A percentile compares a stretch with the other conserved stretches of the same genome.
phyloP scores from a whole-genome alignment of 139 green algal species.

The Gonium pectorale region DNA sequence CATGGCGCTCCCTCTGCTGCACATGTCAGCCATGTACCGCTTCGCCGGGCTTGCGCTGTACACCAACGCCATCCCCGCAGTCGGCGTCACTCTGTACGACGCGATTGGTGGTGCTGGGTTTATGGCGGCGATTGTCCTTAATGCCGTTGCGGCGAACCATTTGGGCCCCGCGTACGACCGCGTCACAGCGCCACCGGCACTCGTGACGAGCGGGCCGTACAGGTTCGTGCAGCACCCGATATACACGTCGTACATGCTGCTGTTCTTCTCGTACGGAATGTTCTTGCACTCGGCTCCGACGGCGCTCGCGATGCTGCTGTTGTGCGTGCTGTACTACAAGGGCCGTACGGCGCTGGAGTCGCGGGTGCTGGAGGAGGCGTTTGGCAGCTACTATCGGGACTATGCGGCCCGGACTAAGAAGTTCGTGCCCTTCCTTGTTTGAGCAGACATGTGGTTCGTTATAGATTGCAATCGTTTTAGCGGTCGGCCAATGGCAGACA shows the following conservation, averaged over 20 bases:
- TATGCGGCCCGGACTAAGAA: conserved; percentile 49
- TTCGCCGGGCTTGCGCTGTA: conserved; percentile 28
- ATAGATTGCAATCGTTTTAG: not conserved
- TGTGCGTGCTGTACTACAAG: conserved; percentile 61
- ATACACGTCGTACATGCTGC: conserved; percentile 79
- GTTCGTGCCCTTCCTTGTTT: conserved; percentile 51
- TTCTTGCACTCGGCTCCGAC: conserved; percentile 52
- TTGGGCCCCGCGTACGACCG: conserved; percentile 71
- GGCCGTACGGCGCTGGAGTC: conserved; percentile 51
- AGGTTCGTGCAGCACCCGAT: conserved; percentile 75
- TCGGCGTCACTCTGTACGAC: conserved; percentile 48
- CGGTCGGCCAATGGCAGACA: too few relatives aligned
- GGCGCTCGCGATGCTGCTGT: conserved; percentile 47
- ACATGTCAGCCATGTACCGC: conserved; percentile 51
- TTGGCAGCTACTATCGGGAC: conserved; percentile 58
- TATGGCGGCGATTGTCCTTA: conserved; percentile 51
- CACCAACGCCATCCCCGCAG: not conserved
- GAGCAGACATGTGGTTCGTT: not conserved
- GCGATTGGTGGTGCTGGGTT: conserved; percentile 50
- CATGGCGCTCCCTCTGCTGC: conserved; percentile 56
- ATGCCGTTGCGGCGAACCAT: conserved; percentile 48
- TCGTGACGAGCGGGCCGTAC: conserved; percentile 75
- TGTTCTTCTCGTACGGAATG: conserved; percentile 73
- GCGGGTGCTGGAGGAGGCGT: conserved; percentile 50
- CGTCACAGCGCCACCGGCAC: conserved; percentile 55